Evolutionary conservation across 371 early-diverging fungal species (phyloP), one percentile per base, ranked within the genome.

Genomic region (Sporodiniella umbellata): DNA sequence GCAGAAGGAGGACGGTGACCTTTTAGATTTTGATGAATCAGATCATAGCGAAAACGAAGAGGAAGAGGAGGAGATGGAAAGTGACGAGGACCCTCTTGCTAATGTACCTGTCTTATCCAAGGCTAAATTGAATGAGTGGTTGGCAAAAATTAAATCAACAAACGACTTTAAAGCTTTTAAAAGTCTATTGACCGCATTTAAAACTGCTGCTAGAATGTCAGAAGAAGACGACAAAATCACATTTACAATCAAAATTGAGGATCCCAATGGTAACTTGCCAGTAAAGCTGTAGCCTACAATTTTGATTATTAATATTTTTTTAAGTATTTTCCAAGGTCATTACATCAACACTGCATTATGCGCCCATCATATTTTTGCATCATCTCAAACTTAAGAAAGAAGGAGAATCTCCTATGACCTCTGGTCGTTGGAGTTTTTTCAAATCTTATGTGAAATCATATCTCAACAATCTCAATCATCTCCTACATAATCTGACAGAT

Each of bases 281-380:
- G 14, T 3, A 25, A 25, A 14, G 1, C 18, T 3, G 2, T 22
- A n/a, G 6, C 11, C 14, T 47, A 35, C 10, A 35, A 11, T n/a
- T n/a, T 44, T 7, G 19, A 2, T 35, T 35, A 25, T 23, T 40
- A 8, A 0, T 30, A 10, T 23, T 7, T 47, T 33, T 4, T 58
- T 15, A 65, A 67, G 86, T 92, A 8, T 92, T 93, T 73, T 93
- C 93, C 72, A 82, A 82, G 64, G 75, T 92, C 7, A 74, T 94
- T 38, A 78, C 86, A 14, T 51, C 71, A 4, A 72, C 84, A 23
- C 58, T 89, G 59, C 81, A 75, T 51, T 60, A 68, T 19, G 75
- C 79, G 26, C 85, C 86, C 38, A 61, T 58, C 10, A 75, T 81
- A 4, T 75, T 89, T 37, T 70, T 65, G 28, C 78, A 81, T 54